Base-by-base conservation (phyloP, 306 rosid species). In the Biancaea sappan region DNA sequence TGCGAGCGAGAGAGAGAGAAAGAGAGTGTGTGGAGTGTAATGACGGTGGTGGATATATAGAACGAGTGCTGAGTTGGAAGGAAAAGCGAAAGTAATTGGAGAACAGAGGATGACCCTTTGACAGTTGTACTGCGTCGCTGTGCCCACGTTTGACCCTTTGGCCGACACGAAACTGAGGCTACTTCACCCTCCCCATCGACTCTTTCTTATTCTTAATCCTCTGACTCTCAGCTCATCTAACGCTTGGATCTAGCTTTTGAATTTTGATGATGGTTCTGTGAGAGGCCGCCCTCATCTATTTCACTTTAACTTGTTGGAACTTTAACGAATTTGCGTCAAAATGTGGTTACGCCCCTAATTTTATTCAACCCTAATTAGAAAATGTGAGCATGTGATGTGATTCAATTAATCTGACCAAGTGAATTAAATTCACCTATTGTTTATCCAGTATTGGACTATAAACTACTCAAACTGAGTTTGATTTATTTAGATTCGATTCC, bases 131-230 rank as follows among this genome's bases (percentile, higher is more conserved):
- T 50, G 6, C 38, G 50, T 51, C 12, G 3, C 22, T 46, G 8
- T 41, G 69, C 4, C 16, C 22, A 37, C 69, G 28, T 41, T 56
- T 74, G 44, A 68, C 40, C 22, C 31, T 24, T 59, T 21, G 51
- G 77, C 84, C 84, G 80, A 75, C 84, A 60, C 34, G 29, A 9
- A n/a, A n/a, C n/a, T n/a, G n/a, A n/a, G n/a, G n/a, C n/a, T n/a
- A n/a, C n/a, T n/a, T n/a, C n/a, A n/a, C n/a, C n/a, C n/a, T n/a
- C n/a, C n/a, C n/a, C n/a, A n/a, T n/a, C n/a, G n/a, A n/a, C n/a
- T n/a, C n/a, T n/a, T n/a, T n/a, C n/a, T n/a, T n/a, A n/a, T n/a
- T n/a, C n/a, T n/a, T n/a, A n/a, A n/a, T n/a, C n/a, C n/a, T n/a
- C n/a, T n/a, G n/a, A n/a, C n/a, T n/a, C n/a, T n/a, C n/a, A n/a